Percentiles rank a stretch among this genome's conserved stretches.
These are phyloP conservation scores for Crinitomyces ghanaensis DNA, from an alignment of 805 yeast species.

Conservation along the genomic window DNA sequence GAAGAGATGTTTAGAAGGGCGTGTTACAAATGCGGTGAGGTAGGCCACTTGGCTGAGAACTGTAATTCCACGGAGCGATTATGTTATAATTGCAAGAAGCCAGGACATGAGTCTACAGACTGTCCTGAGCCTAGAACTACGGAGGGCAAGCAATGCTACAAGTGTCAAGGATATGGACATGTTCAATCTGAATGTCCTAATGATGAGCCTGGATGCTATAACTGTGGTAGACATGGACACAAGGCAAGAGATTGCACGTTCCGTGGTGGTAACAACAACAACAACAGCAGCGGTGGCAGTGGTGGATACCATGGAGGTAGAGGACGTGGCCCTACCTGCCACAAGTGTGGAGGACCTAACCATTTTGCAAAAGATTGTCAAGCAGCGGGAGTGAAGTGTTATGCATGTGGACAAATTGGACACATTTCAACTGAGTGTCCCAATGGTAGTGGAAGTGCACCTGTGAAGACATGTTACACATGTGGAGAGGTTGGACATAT, in stretches of 20 bases:
- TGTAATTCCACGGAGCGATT: conserved; percentile 74
- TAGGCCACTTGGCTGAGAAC: conserved; percentile 83
- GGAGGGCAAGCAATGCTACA: conserved; percentile 74
- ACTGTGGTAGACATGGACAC: conserved; percentile 70
- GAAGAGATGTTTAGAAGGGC: too few relatives aligned
- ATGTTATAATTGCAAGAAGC: conserved; percentile 85
- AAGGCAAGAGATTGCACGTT: conserved; percentile 73
- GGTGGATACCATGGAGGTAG: conserved; percentile 1
- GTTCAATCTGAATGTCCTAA: conserved; percentile 72
- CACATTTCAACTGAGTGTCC: conserved; percentile 72
- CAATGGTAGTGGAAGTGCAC: conserved; percentile 20
- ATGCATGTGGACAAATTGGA: conserved; percentile 81
- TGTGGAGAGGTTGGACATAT: conserved; percentile 73
- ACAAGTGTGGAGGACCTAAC: conserved; percentile 89
- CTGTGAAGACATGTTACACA: conserved; percentile 51
- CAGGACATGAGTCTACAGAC: conserved; percentile 75
- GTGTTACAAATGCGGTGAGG: conserved; percentile 91
- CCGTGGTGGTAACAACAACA: neutral
- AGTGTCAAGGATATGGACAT: conserved; percentile 83
- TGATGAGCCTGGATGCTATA: conserved; percentile 55
- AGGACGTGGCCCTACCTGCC: conserved; percentile 41
- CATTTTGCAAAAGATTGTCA: conserved; percentile 89
- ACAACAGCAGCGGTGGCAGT: neutral
- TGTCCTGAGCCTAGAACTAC: conserved; percentile 82
- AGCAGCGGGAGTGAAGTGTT: conserved; percentile 60